Conservation (phyloP, 2,329 filamentous ascomycete species). For the Microascus cirrosus region DNA sequence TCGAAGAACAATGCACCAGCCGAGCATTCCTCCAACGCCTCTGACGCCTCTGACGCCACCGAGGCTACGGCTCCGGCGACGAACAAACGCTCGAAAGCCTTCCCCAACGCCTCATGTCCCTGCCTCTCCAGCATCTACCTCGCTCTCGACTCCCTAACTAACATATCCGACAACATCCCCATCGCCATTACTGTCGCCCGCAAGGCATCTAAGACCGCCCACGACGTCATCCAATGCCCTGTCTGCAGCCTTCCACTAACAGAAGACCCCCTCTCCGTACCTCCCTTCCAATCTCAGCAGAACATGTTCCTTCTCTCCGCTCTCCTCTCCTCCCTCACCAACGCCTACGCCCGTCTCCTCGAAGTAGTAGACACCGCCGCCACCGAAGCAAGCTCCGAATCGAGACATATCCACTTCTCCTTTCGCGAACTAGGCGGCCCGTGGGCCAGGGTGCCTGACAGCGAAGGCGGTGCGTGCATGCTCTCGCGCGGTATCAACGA, state of each 20-base stretch:
- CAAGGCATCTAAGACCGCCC: slow-evolving; percentile 33
- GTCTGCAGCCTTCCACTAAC: slow-evolving; percentile 29
- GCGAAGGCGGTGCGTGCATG: slow-evolving; percentile 13
- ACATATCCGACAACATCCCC: slow-evolving; percentile 30
- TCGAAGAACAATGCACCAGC: background rate
- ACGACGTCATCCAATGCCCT: slow-evolving; percentile 39
- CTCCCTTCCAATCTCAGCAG: slow-evolving; percentile 40
- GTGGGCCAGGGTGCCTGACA: slow-evolving; percentile 24
- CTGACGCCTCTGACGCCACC: background rate
- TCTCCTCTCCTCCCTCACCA: slow-evolving; percentile 44
- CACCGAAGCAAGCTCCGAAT: slow-evolving; percentile 27
- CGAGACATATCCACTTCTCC: slow-evolving; percentile 29
- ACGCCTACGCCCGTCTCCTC: slow-evolving; percentile 45
- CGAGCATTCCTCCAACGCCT: background rate
- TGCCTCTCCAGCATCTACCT: slow-evolving; percentile 40
- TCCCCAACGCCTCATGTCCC: slow-evolving; percentile 19
- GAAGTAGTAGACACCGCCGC: slow-evolving; percentile 42
- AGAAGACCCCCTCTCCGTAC: slow-evolving; percentile 19
- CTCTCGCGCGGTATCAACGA: slow-evolving; percentile 22
- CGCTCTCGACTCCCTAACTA: slow-evolving; percentile 36
- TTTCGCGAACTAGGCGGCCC: slow-evolving; percentile 36
- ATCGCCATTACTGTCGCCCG: slow-evolving; percentile 36
- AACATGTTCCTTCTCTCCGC: slow-evolving; percentile 48
- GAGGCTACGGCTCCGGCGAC: background rate
- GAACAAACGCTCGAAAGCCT: background rate